A percentile compares a stretch with the other conserved stretches of the same genome.
Conservation (phyloP, 805 yeast genomes). For the Saturnispora diversa region DNA sequence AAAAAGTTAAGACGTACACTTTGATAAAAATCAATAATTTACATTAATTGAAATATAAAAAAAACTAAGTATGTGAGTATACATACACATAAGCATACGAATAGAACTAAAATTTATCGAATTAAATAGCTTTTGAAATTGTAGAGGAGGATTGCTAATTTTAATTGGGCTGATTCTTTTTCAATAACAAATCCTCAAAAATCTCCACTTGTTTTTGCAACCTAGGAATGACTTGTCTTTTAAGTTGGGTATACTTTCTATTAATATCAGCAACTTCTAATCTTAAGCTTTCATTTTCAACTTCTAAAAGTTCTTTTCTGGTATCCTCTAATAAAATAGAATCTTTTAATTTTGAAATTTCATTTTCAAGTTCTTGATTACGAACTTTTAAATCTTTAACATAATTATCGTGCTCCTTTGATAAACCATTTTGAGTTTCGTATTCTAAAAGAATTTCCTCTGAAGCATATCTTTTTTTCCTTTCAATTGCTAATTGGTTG, state of each 20-base stretch:
- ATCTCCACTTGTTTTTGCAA: slow-evolving; percentile 36
- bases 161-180: background rate
- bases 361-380: slow-evolving; percentile 2
- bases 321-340: slow-evolving; percentile 21
- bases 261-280: slow-evolving; percentile 34
- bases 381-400: slow-evolving; percentile 36
- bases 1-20: no score
- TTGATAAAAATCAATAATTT: no score
- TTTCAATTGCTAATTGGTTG: slow-evolving; percentile 52
- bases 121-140: background rate
- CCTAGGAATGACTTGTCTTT: slow-evolving; percentile 37
- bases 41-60: no score
- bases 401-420: slow-evolving; percentile 33
- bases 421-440: slow-evolving; percentile 45
- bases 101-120: no score
- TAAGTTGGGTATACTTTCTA: slow-evolving; percentile 36
- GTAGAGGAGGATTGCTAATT: background rate
- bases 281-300: slow-evolving; percentile 32
- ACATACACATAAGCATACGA: no score
- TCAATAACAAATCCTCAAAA: slow-evolving; percentile 19
- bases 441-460: slow-evolving; percentile 56
- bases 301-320: slow-evolving; percentile 34
- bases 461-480: slow-evolving; percentile 57
- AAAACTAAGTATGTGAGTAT: no score
- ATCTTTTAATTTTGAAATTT: slow-evolving; percentile 6